Evolutionary conservation across 805 yeast species (phyloP).

Genomic region (Barnettozyma salicaria): DNA sequence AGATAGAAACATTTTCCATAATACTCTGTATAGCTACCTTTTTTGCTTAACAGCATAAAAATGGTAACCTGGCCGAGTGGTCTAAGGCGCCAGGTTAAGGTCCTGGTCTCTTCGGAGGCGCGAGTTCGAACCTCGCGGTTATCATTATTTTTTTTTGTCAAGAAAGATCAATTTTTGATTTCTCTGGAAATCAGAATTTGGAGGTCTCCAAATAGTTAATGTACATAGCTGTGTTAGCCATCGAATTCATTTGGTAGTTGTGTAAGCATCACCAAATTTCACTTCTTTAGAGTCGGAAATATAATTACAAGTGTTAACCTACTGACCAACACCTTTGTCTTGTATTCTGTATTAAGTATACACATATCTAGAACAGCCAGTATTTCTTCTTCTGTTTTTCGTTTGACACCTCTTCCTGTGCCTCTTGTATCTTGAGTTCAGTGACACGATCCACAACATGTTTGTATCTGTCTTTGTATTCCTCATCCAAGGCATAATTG

Average conservation of each 20-base stretch:
- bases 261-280: too few species aligned
- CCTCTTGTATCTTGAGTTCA: slow-evolving; percentile 3
- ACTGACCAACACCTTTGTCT: background rate
- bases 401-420: slow-evolving; percentile 7
- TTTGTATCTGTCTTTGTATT: slow-evolving; percentile 13
- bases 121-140: slow-evolving; percentile 84
- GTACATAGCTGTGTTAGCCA: too few species aligned
- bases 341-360: background rate
- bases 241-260: too few species aligned
- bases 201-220: too few species aligned
- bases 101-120: slow-evolving; percentile 83
- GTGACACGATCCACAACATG: slow-evolving; percentile 6
- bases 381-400: slow-evolving; percentile 3
- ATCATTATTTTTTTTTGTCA: slow-evolving; percentile 40
- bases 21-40: too few species aligned
- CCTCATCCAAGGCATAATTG: slow-evolving; percentile 20
- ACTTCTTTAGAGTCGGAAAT: too few species aligned
- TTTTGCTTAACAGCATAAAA: too few species aligned
- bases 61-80: slow-evolving; percentile 66
- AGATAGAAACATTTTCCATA: too few species aligned
- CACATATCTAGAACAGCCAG: slow-evolving; percentile 1
- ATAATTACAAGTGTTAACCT: too few species aligned
- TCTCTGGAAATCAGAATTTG: too few species aligned
- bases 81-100: slow-evolving; percentile 72
- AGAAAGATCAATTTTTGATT: background rate